These are phyloP conservation scores for Lodderomyces beijingensis DNA, from an alignment of 1,139 yeast species.

Conservation along the genomic window DNA sequence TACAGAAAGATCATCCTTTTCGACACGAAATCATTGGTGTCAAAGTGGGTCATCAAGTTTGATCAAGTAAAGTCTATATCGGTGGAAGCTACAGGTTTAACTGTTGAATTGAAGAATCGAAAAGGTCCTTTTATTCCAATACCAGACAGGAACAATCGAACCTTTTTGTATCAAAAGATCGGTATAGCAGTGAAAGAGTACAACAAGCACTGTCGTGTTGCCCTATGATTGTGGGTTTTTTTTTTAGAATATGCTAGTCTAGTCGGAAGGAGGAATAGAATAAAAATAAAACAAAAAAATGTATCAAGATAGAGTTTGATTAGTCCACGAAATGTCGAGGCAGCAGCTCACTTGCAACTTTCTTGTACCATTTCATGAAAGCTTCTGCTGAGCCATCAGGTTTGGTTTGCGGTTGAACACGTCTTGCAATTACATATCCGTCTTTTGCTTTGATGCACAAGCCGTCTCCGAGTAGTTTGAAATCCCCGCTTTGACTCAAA, in stretches of 20 bases:
- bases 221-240: no score
- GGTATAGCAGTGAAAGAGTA: conserved; percentile 77
- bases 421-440: conserved; percentile 32
- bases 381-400: conserved; percentile 37
- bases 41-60: conserved; percentile 64
- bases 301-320: background rate
- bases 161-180: conserved; percentile 67
- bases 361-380: conserved; percentile 9
- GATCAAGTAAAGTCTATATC: conserved; percentile 64
- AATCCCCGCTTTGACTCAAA: conserved; percentile 37
- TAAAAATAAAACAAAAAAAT: no score
- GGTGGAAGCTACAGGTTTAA: conserved; percentile 76
- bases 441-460: conserved; percentile 41
- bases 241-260: no score
- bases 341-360: conserved; percentile 11
- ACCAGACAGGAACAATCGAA: conserved; percentile 60
- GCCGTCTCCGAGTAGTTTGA: conserved; percentile 20
- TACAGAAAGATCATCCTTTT: conserved; percentile 66
- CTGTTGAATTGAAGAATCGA: conserved; percentile 55
- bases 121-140: conserved; percentile 78
- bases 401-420: conserved; percentile 53
- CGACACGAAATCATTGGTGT: conserved; percentile 54
- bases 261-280: background rate
- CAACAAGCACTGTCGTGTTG: conserved; percentile 57
- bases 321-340: conserved; percentile 11